phyloP scores from a whole-genome alignment of 208 protist species.

The Sergeia podlipaevii region DNA sequence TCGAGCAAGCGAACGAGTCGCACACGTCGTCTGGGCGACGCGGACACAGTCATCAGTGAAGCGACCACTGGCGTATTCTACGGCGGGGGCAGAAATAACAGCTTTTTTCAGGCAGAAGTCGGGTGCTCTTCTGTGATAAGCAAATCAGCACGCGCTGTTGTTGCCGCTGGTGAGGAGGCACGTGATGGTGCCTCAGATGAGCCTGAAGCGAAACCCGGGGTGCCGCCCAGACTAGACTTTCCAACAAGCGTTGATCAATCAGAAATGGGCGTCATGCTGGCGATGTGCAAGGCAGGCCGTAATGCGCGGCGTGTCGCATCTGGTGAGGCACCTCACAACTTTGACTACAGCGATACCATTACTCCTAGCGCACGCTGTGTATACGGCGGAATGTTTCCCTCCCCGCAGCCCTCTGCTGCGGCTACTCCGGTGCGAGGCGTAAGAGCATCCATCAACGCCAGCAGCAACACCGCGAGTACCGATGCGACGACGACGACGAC shows the following conservation, averaged over 20 bases:
- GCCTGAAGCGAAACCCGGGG: constrained; percentile 1
- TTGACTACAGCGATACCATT: too few relatives aligned
- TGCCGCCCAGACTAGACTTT: constrained; percentile 78
- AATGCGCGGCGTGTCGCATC: constrained; percentile 41
- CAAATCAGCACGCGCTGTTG: neutral
- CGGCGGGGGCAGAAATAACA: too few relatives aligned
- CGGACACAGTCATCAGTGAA: too few relatives aligned
- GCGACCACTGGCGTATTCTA: too few relatives aligned
- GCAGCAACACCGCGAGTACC: too few relatives aligned
- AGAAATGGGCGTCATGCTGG: constrained; percentile 59
- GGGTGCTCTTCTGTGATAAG: constrained; percentile 8
- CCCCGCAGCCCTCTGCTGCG: too few relatives aligned
- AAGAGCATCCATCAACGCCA: too few relatives aligned
- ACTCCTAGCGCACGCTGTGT: neutral
- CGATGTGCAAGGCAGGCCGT: constrained; percentile 32
- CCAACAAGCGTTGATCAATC: constrained; percentile 45
- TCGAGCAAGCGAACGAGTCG: constrained; percentile 4
- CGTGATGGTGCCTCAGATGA: neutral
- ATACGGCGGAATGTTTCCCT: constrained; percentile 3
- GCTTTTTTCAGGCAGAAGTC: too few relatives aligned
- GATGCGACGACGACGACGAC: neutral
- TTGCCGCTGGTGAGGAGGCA: constrained; percentile 3
- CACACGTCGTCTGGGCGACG: too few relatives aligned
- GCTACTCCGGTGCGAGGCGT: too few relatives aligned
- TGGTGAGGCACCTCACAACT: neutral